These are phyloP conservation scores for Aspergillus terreus DNA, from an alignment of 2,329 filamentous ascomycete species.

Conservation along the genomic window DNA sequence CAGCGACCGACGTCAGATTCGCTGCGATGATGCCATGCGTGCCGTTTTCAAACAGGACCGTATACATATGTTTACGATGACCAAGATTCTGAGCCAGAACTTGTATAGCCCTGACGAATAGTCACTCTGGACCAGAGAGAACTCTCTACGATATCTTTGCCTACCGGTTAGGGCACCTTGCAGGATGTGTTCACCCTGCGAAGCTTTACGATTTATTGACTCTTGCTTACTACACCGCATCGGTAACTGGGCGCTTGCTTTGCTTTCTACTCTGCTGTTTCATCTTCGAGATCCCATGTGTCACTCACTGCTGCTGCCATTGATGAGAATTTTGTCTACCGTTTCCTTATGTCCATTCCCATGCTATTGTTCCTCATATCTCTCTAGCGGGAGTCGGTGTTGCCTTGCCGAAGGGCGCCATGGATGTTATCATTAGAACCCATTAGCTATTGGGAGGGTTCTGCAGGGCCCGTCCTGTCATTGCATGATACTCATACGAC, in stretches of 20 bases:
- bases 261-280: background rate
- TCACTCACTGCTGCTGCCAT: slow-evolving; percentile 12
- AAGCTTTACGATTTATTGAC: slow-evolving; percentile 24
- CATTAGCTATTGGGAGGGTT: slow-evolving; percentile 9
- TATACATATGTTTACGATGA: slow-evolving; percentile 99
- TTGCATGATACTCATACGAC: slow-evolving; percentile 9
- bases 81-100: slow-evolving; percentile 88
- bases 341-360: slow-evolving; percentile 13
- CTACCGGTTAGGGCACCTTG: slow-evolving; percentile 4
- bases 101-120: slow-evolving; percentile 79
- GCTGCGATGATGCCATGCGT: slow-evolving; percentile 86
- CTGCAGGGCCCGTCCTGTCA: slow-evolving; percentile 5
- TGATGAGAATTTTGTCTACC: slow-evolving; percentile 11
- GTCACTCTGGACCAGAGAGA: slow-evolving; percentile 7
- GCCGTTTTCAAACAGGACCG: slow-evolving; percentile 86
- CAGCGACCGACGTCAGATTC: slow-evolving; percentile 83
- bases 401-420: slow-evolving; percentile 18
- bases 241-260: slow-evolving; percentile 27
- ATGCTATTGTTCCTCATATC: slow-evolving; percentile 17
- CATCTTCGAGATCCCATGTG: slow-evolving; percentile 5
- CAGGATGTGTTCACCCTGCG: slow-evolving; percentile 9
- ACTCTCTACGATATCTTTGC: slow-evolving; percentile 12
- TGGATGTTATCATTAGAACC: slow-evolving; percentile 15
- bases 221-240: slow-evolving; percentile 19
- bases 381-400: slow-evolving; percentile 34